Percentiles rank a stretch among this genome's conserved stretches.
phyloP scores from a whole-genome alignment of 768 basidiomycete species.

The Trametes elegans region DNA sequence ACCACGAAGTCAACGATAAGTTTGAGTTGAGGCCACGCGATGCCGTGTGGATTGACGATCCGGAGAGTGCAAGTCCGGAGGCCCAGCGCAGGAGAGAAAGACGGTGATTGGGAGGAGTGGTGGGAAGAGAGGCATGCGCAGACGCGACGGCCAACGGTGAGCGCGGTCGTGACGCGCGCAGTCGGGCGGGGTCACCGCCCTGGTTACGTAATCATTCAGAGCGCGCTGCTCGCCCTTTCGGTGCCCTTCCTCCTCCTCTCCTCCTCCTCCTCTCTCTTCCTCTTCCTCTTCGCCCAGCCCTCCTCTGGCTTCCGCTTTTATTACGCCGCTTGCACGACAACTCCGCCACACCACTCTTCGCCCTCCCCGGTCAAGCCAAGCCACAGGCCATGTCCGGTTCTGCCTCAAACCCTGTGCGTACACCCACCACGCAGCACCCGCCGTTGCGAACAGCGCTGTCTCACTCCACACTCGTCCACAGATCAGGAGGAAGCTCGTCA shows the following conservation, averaged over 20 bases:
- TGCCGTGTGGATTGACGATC: neutral
- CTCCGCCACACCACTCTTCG: neutral
- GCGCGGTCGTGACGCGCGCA: slow-evolving; percentile 15
- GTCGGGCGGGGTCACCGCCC: slow-evolving; percentile 15
- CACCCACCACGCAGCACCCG: slow-evolving; percentile 4
- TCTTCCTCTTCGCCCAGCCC: slow-evolving; percentile 2
- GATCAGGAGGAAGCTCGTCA: slow-evolving; percentile 95
- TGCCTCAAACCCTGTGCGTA: slow-evolving; percentile 58
- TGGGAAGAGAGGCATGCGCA: neutral
- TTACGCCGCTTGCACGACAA: neutral
- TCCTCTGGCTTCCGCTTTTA: neutral
- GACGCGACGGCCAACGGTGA: neutral
- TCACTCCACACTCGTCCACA: slow-evolving; percentile 30
- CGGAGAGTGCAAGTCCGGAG: neutral
- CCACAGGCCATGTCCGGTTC: slow-evolving; percentile 36
- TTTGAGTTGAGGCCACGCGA: neutral
- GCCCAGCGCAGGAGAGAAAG: no score
- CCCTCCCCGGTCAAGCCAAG: neutral
- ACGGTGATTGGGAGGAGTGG: no score
- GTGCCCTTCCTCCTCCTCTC: slow-evolving; percentile 10
- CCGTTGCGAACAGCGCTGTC: neutral
- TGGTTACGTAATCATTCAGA: slow-evolving; percentile 16
- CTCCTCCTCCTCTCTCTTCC: neutral
- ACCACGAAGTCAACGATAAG: neutral
- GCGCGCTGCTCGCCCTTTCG: slow-evolving; percentile 11